A percentile compares a stretch with the other conserved stretches of the same genome.
These are phyloP conservation scores for Nymphaea thermarum DNA, from an alignment of 164 flowering plant species.

Conservation along the genomic window DNA sequence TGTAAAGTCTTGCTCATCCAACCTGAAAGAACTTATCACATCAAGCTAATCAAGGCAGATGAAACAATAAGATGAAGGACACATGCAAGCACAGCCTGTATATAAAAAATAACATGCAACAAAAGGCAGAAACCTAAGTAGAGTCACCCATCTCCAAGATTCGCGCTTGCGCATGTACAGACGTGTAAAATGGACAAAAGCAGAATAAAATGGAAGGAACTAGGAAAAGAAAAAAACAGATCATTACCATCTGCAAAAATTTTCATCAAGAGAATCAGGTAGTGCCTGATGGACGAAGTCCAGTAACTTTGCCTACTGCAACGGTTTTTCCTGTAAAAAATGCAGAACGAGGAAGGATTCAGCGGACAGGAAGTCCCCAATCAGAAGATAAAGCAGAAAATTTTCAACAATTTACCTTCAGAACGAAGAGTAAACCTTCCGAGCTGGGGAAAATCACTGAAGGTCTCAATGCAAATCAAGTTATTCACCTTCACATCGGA, in stretches of 20 bases:
- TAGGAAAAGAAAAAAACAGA: neutral
- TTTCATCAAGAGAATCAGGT: conserved; percentile 5
- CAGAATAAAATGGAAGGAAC: neutral
- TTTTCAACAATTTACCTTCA: conserved; percentile 49
- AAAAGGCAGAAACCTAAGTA: too few species aligned
- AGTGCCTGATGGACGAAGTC: conserved; percentile 20
- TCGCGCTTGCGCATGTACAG: too few species aligned
- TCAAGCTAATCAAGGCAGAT: too few species aligned
- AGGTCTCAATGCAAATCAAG: conserved; percentile 77
- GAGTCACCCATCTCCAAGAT: too few species aligned
- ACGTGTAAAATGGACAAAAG: neutral
- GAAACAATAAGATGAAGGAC: too few species aligned
- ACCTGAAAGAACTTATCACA: neutral
- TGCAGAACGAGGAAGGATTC: neutral
- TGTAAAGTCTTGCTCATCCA: neutral
- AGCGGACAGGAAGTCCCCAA: neutral
- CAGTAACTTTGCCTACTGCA: conserved; percentile 78
- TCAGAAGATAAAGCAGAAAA: neutral
- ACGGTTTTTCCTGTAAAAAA: conserved; percentile 63
- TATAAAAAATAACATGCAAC: too few species aligned
- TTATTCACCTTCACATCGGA: conserved; percentile 51
- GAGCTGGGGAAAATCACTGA: conserved; percentile 82
- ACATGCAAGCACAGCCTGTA: too few species aligned
- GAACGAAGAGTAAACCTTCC: conserved; percentile 97
- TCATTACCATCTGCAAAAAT: neutral